These are phyloP conservation scores for Saccharomyces hybrid DNA, from an alignment of 1,139 yeast genomes.

Conservation along the genomic window DNA sequence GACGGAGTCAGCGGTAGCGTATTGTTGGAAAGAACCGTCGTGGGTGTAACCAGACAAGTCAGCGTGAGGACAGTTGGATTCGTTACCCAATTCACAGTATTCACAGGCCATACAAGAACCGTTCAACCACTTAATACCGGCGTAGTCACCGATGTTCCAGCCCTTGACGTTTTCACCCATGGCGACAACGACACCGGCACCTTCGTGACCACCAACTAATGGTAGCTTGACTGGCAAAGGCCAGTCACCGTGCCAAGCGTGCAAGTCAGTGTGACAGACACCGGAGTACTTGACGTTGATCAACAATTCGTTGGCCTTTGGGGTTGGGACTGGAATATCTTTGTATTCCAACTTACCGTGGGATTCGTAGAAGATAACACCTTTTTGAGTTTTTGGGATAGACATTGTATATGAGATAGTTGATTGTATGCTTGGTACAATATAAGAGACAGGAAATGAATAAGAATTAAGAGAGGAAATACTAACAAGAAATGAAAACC, in stretches of 20 bases:
- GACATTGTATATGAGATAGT: constrained; percentile 5
- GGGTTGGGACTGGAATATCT: constrained; percentile 51
- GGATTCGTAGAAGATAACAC: constrained; percentile 41
- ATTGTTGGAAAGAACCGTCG: constrained; percentile 62
- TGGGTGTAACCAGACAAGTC: constrained; percentile 62
- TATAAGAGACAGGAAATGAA: too few species aligned
- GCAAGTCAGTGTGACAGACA: constrained; percentile 61
- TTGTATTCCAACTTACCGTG: constrained; percentile 44
- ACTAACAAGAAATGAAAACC: neutral
- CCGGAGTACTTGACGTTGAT: constrained; percentile 57
- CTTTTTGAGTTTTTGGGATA: constrained; percentile 41
- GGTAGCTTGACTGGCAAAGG: constrained; percentile 52
- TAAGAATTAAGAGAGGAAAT: neutral
- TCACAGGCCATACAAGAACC: constrained; percentile 58
- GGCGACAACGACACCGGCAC: constrained; percentile 59
- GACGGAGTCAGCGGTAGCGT: constrained; percentile 59
- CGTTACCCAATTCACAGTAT: constrained; percentile 47
- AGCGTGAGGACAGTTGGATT: constrained; percentile 53
- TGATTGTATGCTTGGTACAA: constrained; percentile 1
- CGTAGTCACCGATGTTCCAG: constrained; percentile 55
- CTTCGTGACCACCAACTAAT: constrained; percentile 63
- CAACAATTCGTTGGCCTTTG: constrained; percentile 51
- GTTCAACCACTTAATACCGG: constrained; percentile 62
- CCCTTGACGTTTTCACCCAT: constrained; percentile 51
- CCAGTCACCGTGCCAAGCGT: constrained; percentile 66